phyloP scores from a whole-genome alignment of 1,284 basidiomycete genomes.

The Cystobasidium pallidum region DNA sequence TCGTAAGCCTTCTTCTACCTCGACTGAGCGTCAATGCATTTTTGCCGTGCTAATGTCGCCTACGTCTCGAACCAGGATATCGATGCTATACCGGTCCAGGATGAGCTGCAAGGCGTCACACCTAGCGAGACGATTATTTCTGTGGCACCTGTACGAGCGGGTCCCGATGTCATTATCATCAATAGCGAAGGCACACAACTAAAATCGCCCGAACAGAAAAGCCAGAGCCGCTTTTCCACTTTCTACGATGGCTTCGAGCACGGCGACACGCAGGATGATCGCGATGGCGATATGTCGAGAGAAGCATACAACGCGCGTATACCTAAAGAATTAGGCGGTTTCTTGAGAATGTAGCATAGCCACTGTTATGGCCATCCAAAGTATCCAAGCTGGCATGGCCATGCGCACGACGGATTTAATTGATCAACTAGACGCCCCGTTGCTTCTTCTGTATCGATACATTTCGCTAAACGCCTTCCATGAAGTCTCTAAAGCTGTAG shows the following conservation, averaged over 20 bases:
- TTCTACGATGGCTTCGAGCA: conserved; percentile 31
- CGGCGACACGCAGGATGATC: neutral
- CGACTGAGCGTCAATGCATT: neutral
- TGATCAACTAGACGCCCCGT: neutral
- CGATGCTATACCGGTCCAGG: conserved; percentile 51
- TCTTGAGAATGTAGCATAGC: conserved; percentile 35
- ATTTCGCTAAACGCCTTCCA: conserved; percentile 1
- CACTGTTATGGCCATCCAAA: neutral
- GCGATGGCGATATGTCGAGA: conserved; percentile 6
- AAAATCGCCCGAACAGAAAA: conserved; percentile 38
- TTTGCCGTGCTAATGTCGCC: neutral
- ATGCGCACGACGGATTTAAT: neutral
- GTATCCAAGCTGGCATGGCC: neutral
- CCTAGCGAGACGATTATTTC: conserved; percentile 39
- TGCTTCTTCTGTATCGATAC: conserved; percentile 14
- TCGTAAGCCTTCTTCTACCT: conserved; percentile 13
- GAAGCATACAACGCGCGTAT: conserved; percentile 25
- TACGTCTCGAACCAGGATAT: conserved; percentile 63
- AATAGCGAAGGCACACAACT: conserved; percentile 38
- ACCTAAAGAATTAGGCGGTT: conserved; percentile 25
- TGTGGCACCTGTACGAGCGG: conserved; percentile 35
- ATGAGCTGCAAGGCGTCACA: conserved; percentile 38
- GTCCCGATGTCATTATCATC: conserved; percentile 37
- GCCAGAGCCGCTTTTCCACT: conserved; percentile 29
- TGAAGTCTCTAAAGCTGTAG: neutral